Percentiles rank a stretch among this genome's conserved stretches.
phyloP scores from a whole-genome alignment of 805 yeast genomes.

The Candida nanaspora region DNA sequence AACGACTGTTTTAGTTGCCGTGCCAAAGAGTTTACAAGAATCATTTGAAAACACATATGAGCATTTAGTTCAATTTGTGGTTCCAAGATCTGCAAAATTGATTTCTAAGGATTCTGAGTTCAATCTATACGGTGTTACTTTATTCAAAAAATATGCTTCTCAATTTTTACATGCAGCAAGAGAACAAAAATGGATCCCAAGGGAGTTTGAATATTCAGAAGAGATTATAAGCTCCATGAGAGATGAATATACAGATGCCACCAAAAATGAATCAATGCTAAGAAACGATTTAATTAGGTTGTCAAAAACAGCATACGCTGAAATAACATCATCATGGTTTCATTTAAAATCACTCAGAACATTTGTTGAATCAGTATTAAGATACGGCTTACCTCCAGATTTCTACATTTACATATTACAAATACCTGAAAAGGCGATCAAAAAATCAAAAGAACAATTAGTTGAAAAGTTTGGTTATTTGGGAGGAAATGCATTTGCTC shows the following conservation, averaged over 20 bases:
- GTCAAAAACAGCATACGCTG: constrained; percentile 84
- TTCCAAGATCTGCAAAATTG: constrained; percentile 79
- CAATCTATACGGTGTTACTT: constrained; percentile 65
- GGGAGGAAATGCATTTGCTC: constrained; percentile 81
- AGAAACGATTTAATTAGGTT: constrained; percentile 75
- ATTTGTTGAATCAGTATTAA: constrained; percentile 86
- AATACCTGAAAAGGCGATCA: constrained; percentile 36
- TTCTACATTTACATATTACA: constrained; percentile 51
- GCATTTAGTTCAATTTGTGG: constrained; percentile 69
- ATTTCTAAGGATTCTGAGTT: constrained; percentile 72
- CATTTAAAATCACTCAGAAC: constrained; percentile 84
- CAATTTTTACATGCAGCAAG: constrained; percentile 67
- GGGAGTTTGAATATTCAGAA: constrained; percentile 86
- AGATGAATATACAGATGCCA: constrained; percentile 71
- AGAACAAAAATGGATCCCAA: constrained; percentile 84
- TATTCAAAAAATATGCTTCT: constrained; percentile 73
- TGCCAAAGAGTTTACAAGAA: constrained; percentile 57
- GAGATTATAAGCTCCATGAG: constrained; percentile 64
- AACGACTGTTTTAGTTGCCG: constrained; percentile 80
- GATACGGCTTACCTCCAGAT: constrained; percentile 96
- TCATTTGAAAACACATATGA: constrained; percentile 72
- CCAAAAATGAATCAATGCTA: constrained; percentile 64
- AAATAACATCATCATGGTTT: constrained; percentile 78
- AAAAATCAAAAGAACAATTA: constrained; percentile 62
- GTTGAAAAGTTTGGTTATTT: constrained; percentile 76